phyloP scores from a whole-genome alignment of 257 asterid species.

The Scutellaria minor region DNA sequence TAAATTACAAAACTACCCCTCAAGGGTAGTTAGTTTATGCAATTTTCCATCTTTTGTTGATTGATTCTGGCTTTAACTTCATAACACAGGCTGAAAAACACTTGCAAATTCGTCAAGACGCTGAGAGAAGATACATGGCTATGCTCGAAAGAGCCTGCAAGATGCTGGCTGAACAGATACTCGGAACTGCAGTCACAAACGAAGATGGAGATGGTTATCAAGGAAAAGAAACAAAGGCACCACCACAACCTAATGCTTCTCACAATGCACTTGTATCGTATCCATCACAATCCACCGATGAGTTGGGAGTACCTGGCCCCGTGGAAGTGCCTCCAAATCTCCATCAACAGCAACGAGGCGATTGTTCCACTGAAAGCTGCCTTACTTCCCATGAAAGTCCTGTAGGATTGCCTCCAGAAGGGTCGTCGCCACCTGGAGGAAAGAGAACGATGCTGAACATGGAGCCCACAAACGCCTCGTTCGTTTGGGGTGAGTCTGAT shows the following conservation, averaged over 20 bases:
- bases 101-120: constrained; percentile 79
- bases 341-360: constrained; percentile 52
- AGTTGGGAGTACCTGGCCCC: constrained; percentile 41
- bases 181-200: constrained; percentile 53
- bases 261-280: constrained; percentile 40
- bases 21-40: no score
- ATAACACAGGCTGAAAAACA: constrained; percentile 76
- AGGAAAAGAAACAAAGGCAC: constrained; percentile 43
- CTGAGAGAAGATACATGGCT: constrained; percentile 70
- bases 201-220: constrained; percentile 47
- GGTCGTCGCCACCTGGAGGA: constrained; percentile 59
- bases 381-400: constrained; percentile 79
- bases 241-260: constrained; percentile 28
- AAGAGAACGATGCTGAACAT: constrained; percentile 50
- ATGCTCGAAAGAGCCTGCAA: constrained; percentile 84
- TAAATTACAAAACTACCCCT: neutral
- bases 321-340: constrained; percentile 50
- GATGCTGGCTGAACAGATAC: constrained; percentile 76
- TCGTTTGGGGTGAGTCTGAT: constrained; percentile 60
- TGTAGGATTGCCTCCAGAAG: constrained; percentile 57
- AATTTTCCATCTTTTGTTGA: neutral
- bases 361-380: constrained; percentile 80
- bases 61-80: constrained; percentile 17
- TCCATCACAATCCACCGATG: constrained; percentile 49
- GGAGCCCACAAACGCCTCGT: constrained; percentile 53